phyloP scores from a whole-genome alignment of 441 rosid genomes.

The Gossypium lobatum region DNA sequence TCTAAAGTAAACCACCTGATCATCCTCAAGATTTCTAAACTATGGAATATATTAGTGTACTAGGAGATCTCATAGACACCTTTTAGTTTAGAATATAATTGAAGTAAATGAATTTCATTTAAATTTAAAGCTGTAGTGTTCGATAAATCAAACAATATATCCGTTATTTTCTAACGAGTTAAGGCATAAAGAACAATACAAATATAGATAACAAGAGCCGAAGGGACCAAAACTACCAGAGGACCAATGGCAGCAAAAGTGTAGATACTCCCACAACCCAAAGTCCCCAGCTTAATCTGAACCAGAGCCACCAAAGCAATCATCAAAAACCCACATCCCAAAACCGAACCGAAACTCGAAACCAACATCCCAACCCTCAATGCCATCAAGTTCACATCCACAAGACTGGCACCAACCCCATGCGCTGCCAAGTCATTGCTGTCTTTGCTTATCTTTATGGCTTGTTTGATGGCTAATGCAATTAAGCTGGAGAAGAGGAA shows the following conservation, averaged over 20 bases:
- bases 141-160: neutral
- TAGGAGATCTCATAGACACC: no score
- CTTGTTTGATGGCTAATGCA: conserved; percentile 66
- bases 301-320: conserved; percentile 71
- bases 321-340: conserved; percentile 73
- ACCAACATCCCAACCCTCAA: conserved; percentile 51
- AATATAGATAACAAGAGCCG: conserved; percentile 47
- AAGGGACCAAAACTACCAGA: conserved; percentile 61
- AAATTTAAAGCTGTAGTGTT: neutral
- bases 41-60: neutral
- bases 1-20: neutral
- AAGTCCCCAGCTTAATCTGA: conserved; percentile 70
- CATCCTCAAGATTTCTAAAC: neutral
- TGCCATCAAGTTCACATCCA: conserved; percentile 40
- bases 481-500: conserved; percentile 85
- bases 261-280: conserved; percentile 48
- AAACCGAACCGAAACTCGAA: conserved; percentile 64
- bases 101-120: neutral
- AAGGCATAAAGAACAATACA: conserved; percentile 58
- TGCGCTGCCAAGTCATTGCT: conserved; percentile 14
- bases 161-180: conserved; percentile 23
- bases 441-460: conserved; percentile 36
- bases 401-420: conserved; percentile 25
- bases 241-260: conserved; percentile 60
- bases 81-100: no score